Percentiles rank a stretch among this genome's conserved stretches.
phyloP scores from a whole-genome alignment of 352 stramenopile species.

The Phytopythium chamaehyphon region DNA sequence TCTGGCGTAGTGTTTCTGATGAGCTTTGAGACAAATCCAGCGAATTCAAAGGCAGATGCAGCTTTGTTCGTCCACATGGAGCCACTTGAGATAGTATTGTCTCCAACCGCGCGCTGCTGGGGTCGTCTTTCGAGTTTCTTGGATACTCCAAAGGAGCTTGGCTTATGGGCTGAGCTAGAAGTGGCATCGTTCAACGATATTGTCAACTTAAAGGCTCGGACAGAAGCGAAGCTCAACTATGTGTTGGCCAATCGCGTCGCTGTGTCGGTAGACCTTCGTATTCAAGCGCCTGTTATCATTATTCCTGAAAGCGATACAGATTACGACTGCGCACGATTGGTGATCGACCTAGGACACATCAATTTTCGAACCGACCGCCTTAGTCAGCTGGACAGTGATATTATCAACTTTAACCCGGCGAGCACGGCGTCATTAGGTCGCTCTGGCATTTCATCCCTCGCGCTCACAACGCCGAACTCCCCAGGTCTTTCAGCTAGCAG shows the following conservation, averaged over 20 bases:
- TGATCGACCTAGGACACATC: constrained; percentile 82
- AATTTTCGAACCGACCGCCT: constrained; percentile 81
- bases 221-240: constrained; percentile 86
- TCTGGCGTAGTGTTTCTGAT: constrained; percentile 75
- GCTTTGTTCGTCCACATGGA: constrained; percentile 82
- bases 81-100: constrained; percentile 83
- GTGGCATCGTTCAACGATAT: constrained; percentile 88
- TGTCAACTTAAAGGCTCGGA: constrained; percentile 85
- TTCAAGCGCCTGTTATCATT: constrained; percentile 85
- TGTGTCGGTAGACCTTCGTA: constrained; percentile 70
- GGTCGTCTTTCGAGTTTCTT: constrained; percentile 66
- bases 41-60: constrained; percentile 59
- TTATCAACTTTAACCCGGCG: constrained; percentile 24
- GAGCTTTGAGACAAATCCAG: constrained; percentile 79
- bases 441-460: constrained; percentile 28
- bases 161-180: constrained; percentile 84
- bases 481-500: constrained; percentile 45
- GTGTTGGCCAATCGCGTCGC: constrained; percentile 85
- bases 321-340: constrained; percentile 68
- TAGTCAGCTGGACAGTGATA: constrained; percentile 69
- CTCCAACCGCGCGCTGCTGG: constrained; percentile 81
- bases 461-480: constrained; percentile 40
- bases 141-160: constrained; percentile 71
- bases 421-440: constrained; percentile 23
- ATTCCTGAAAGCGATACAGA: constrained; percentile 80